phyloP scores from a whole-genome alignment of 352 stramenopile species.

The Albugo candida region DNA sequence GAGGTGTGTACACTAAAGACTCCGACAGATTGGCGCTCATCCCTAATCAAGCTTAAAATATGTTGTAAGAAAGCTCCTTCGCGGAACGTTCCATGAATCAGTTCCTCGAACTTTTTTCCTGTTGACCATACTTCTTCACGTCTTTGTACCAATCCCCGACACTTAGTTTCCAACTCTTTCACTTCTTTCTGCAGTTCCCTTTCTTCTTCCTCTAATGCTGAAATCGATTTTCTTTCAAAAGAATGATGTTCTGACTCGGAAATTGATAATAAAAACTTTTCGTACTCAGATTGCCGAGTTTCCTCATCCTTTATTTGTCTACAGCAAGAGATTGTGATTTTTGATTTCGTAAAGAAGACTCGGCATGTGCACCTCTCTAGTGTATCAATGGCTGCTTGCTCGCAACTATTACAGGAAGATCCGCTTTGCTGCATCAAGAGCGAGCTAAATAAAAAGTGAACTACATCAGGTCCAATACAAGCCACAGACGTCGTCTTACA shows the following conservation, averaged over 20 bases:
- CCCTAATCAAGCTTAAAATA: constrained; percentile 37
- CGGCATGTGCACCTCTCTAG: constrained; percentile 27
- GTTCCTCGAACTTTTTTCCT: constrained; percentile 40
- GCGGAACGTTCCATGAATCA: constrained; percentile 47
- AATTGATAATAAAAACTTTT: no score
- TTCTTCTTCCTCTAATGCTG: constrained; percentile 41
- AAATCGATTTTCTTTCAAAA: not conserved
- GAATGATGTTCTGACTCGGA: not conserved
- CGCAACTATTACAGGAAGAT: constrained; percentile 55
- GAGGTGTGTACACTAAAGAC: constrained; percentile 65
- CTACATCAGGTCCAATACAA: not conserved
- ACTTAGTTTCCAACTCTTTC: constrained; percentile 34
- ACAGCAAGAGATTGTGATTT: not conserved
- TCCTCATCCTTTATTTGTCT: not conserved
- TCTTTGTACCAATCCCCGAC: constrained; percentile 25
- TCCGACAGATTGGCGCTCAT: constrained; percentile 53
- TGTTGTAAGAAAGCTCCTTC: constrained; percentile 65
- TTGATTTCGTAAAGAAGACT: not conserved
- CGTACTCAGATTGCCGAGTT: no score
- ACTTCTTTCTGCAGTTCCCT: constrained; percentile 26
- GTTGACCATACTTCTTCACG: constrained; percentile 54
- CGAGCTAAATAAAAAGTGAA: constrained; percentile 14
- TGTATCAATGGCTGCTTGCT: constrained; percentile 21
- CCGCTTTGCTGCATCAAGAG: constrained; percentile 48
- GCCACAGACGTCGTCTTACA: not conserved